These are phyloP conservation scores for Paramecium tetraurelia DNA, from an alignment of 73 alveolate genomes.

Conservation along the genomic window DNA sequence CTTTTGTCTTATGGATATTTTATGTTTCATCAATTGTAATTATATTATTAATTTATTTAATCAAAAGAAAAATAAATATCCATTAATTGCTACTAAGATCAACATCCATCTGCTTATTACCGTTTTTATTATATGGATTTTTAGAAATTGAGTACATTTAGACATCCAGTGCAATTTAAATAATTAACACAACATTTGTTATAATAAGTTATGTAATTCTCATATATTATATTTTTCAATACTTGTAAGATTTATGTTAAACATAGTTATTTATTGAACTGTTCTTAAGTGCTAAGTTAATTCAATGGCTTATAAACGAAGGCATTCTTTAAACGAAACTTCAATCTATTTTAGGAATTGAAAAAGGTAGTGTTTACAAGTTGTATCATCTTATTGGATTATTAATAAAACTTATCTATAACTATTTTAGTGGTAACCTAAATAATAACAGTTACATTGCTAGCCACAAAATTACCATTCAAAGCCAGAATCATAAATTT, in stretches of 20 bases:
- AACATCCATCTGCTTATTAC: not conserved
- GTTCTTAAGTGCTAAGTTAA: not conserved
- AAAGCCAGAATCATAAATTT: not conserved
- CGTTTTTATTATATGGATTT: not conserved
- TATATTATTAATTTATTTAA: not conserved
- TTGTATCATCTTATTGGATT: not conserved
- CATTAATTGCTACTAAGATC: not conserved
- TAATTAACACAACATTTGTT: not conserved
- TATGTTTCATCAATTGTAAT: not conserved
- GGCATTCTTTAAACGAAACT: slow-evolving; percentile 19
- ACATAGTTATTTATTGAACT: not conserved
- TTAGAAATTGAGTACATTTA: not conserved
- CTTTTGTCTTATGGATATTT: not conserved
- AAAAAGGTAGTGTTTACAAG: not conserved
- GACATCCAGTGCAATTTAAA: not conserved
- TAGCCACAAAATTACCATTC: not conserved
- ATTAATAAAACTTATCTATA: not conserved
- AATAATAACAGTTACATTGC: not conserved
- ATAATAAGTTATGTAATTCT: not conserved
- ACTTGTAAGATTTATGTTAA: not conserved
- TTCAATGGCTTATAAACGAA: slow-evolving; percentile 15
- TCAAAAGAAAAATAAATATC: not conserved
- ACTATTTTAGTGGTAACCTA: not conserved
- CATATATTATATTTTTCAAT: not conserved
- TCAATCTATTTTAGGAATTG: not conserved